phyloP scores from a whole-genome alignment of 2,329 filamentous ascomycete species.

The Xylaria sp. region DNA sequence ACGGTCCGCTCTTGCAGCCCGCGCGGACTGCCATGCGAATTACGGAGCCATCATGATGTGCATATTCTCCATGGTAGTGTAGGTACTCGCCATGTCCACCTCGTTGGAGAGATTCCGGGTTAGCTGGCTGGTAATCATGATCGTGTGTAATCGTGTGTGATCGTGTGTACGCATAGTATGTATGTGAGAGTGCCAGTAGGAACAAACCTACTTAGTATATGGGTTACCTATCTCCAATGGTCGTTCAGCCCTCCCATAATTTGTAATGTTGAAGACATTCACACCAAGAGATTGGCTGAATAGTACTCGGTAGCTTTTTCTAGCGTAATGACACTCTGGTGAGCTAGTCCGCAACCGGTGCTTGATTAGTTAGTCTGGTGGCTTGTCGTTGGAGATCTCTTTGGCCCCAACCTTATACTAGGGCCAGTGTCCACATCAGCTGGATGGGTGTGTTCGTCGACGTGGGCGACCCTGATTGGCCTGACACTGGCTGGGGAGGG shows the following conservation, averaged over 20 bases:
- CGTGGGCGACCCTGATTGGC: slow-evolving; percentile 52
- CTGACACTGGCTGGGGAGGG: slow-evolving; percentile 43
- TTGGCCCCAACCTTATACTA: slow-evolving; percentile 39
- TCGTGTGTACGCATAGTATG: too few relatives aligned
- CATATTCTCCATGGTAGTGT: slow-evolving; percentile 27
- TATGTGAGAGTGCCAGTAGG: slow-evolving; percentile 7
- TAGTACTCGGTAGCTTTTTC: slow-evolving; percentile 10
- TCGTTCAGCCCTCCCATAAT: slow-evolving; percentile 25
- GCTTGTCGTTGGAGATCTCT: slow-evolving; percentile 42
- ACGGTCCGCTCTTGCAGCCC: slow-evolving; percentile 44
- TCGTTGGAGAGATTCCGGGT: slow-evolving; percentile 32
- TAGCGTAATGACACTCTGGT: slow-evolving; percentile 17
- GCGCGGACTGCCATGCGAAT: slow-evolving; percentile 30
- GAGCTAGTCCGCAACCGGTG: slow-evolving; percentile 42
- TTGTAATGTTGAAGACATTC: slow-evolving; percentile 31
- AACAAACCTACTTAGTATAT: slow-evolving; percentile 7
- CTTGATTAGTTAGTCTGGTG: slow-evolving; percentile 42
- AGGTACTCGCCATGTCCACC: slow-evolving; percentile 15
- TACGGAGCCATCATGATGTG: slow-evolving; percentile 39
- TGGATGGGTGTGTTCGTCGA: slow-evolving; percentile 48
- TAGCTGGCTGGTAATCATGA: slow-evolving; percentile 19
- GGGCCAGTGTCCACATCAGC: slow-evolving; percentile 44
- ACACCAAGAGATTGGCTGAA: slow-evolving; percentile 6
- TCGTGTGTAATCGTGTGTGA: neutral
- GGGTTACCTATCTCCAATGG: neutral